Base-by-base conservation (phyloP, 1,139 yeast species). In the Suhomyces anneliseae region DNA sequence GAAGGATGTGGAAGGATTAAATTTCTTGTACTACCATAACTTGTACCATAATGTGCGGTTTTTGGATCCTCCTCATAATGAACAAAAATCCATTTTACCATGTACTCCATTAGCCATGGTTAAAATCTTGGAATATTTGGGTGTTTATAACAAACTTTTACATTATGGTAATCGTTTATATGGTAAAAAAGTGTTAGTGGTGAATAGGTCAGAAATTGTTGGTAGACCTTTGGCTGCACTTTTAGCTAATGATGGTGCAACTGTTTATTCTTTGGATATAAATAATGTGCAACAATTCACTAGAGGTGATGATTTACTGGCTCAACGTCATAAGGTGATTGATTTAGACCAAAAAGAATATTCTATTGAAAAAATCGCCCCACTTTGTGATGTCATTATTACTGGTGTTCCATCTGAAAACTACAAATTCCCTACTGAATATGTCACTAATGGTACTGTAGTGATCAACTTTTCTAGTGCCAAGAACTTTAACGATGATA, bases 211-310 rank as follows among this genome's bases (percentile, higher is more conserved):
- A 9, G 99, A 93, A 67, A 92, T 93, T 58, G 99, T 93, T 19
- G 99, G 99, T 7, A 82, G 99, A 56, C 99, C 99, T 1, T 74
- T 93, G 53, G 99, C 99, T 32, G 98, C 99, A 0, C 70, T 93
- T 38, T 72, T 95, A 55, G 99, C 99, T 27, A 93, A 93, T 59
- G 99, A 93, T 61, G 99, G 99, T 52, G 99, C 99, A 27, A 87
- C 86, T 1, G 99, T 93, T 1, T 93, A 87, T 65, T 90, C 98
- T 1, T 92, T 85, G 6, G 99, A 93, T 62, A 72, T 93, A 43
- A 84, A 87, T 58, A 89, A 90, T 53, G 83, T 90, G 51, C 98
- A 93, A 66, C 84, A 85, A 63, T 93, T 88, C 67, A 92, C 97
- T 8, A 79, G 99, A 61, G 99, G 99, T 37, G 96, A 89, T 58